Evolutionary conservation across 1,139 yeast genomes (phyloP), one percentile per base, ranked within the genome.

Genomic region (Scheffersomyces titani): DNA sequence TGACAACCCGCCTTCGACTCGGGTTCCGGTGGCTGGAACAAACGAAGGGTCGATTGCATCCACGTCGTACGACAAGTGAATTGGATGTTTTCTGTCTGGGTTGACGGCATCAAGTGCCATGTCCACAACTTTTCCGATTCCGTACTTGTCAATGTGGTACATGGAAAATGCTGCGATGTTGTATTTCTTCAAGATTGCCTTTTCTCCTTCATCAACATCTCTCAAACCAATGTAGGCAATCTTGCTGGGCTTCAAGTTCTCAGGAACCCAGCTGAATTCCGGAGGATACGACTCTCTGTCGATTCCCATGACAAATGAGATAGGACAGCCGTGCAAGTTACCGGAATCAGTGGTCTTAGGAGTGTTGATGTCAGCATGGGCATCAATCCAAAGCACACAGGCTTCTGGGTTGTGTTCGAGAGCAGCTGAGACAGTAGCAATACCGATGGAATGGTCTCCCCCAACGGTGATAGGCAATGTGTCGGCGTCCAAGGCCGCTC

Each of bases 21-120:
- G 93, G 1, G 99, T 94, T 56, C 99, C 99, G 1, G 99, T 94
- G 48, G 98, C 97, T 40, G 98, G 98, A 18, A 96, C 98, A 69
- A 81, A 92, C 61, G 87, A 82, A 53, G 99, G 99, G 74, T 94
- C 99, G 61, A 94, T 88, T 51, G 98, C 98, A 73, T 94, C 99
- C 53, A 94, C 98, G 70, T 94, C 99, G 71, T 93, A 94, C 47
- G 97, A 89, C 65, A 96, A 77, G 76, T 94, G 98, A 62, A 94
- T 82, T 49, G 99, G 98, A 51, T 78, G 73, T 54, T 80, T 80
- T 60, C 92, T 85, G 58, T 85, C 83, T 19, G 97, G 97, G 73
- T 90, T 89, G 63, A 94, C 81, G 54, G 83, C 82, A 61, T 88
- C 86, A 59, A 94, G 75, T 1, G 99, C 99, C 96, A 90, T 90